Percentiles rank a stretch among this genome's conserved stretches.
Evolutionary conservation across 2,329 filamentous ascomycete species (phyloP).

Genomic region (Pseudocercospora macadamiae): DNA sequence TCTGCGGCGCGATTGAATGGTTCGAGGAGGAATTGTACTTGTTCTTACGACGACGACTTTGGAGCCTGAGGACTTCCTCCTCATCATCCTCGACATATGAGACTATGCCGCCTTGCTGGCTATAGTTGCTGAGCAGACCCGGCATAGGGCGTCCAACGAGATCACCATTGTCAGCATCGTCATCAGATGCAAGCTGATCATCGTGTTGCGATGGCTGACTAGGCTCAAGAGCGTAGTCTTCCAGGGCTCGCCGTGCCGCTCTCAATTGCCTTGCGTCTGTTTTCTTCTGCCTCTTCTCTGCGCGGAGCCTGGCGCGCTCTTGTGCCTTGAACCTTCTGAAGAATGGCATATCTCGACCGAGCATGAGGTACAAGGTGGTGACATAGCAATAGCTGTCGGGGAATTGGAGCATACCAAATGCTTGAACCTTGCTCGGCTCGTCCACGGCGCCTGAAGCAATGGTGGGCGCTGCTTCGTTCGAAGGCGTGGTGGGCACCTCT

Average conservation of each 20-base stretch:
- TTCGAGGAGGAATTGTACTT: constrained; percentile 52
- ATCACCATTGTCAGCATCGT: constrained; percentile 23
- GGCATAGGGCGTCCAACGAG: constrained; percentile 35
- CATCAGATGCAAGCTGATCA: constrained; percentile 20
- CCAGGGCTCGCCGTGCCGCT: constrained; percentile 20
- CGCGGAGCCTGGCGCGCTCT: constrained; percentile 25
- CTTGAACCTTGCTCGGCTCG: constrained; percentile 33
- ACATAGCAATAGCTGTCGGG: constrained; percentile 77
- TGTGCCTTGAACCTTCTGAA: constrained; percentile 22
- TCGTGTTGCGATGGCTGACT: constrained; percentile 34
- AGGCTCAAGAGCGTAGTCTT: constrained; percentile 33
- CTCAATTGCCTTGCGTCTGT: too few species aligned
- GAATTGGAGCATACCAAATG: constrained; percentile 70
- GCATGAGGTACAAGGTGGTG: constrained; percentile 72
- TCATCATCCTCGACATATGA: constrained; percentile 53
- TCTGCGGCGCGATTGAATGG: constrained; percentile 46
- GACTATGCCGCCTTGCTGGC: constrained; percentile 37
- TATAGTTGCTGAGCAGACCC: constrained; percentile 35
- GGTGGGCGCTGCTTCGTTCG: not conserved
- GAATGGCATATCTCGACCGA: constrained; percentile 63
- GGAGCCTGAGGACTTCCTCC: constrained; percentile 38
- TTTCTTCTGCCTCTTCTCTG: too few species aligned
- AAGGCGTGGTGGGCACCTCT: constrained; percentile 10
- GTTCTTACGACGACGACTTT: constrained; percentile 10
- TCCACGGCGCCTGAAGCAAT: constrained; percentile 16